Percentiles rank a stretch among this genome's conserved stretches.
Evolutionary conservation across 1,284 basidiomycete genomes (phyloP).

Genomic region (Ustilago loliicola): DNA sequence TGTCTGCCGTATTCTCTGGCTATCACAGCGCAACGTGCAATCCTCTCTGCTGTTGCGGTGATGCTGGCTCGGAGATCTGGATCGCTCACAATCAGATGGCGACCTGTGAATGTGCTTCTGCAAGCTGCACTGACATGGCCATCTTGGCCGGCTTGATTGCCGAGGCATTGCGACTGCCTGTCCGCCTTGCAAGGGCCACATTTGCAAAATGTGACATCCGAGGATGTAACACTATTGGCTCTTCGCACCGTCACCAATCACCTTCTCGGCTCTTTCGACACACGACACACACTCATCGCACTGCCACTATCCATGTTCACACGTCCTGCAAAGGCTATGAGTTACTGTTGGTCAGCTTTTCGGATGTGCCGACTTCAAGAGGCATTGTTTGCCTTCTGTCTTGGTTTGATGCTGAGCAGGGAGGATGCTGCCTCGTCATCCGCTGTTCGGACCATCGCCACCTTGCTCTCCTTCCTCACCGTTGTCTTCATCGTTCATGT

Average conservation of each 20-base stretch:
- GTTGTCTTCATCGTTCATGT: conserved; percentile 12
- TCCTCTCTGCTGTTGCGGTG: too few relatives aligned
- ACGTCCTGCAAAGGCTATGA: too few relatives aligned
- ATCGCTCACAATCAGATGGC: too few relatives aligned
- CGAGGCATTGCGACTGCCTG: not conserved
- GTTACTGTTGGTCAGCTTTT: not conserved
- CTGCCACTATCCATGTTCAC: not conserved
- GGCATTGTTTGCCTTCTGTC: not conserved
- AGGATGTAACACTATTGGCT: not conserved
- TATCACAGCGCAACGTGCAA: too few relatives aligned
- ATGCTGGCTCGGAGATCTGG: too few relatives aligned
- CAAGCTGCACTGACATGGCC: too few relatives aligned
- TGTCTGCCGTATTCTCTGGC: too few relatives aligned
- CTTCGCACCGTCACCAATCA: not conserved
- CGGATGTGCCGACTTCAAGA: not conserved
- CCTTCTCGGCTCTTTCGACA: conserved; percentile 1
- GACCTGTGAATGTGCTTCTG: too few relatives aligned
- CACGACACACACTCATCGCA: not conserved
- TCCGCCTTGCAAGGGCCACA: not conserved
- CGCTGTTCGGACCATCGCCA: conserved; percentile 6
- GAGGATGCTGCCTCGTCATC: not conserved
- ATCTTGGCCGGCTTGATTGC: conserved; percentile 5
- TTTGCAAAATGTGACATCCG: not conserved
- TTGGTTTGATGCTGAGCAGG: not conserved
- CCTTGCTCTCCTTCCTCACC: conserved; percentile 14